These are phyloP conservation scores for Ocimum tenuiflorum DNA, from an alignment of 257 asterid species.

Conservation along the genomic window DNA sequence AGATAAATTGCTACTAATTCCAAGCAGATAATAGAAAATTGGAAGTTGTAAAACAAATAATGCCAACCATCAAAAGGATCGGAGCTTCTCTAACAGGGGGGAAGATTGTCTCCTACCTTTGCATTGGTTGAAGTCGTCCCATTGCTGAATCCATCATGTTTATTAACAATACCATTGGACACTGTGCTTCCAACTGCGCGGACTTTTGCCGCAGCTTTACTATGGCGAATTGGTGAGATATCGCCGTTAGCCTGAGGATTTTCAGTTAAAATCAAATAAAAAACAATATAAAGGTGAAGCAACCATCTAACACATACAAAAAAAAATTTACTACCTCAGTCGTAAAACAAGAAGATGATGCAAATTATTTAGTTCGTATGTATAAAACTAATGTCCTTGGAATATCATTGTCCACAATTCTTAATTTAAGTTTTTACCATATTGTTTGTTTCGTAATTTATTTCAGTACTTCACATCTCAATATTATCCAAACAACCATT, in stretches of 20 bases:
- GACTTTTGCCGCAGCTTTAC: conserved; percentile 39
- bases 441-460: background rate
- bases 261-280: conserved; percentile 23
- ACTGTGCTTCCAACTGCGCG: conserved; percentile 54
- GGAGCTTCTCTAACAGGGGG: conserved; percentile 8
- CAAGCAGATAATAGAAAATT: background rate
- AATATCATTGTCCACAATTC: background rate
- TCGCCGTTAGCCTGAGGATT: conserved; percentile 63
- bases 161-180: conserved; percentile 39
- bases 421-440: background rate
- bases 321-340: background rate
- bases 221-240: conserved; percentile 58
- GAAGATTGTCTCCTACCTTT: conserved; percentile 41
- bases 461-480: conserved; percentile 2
- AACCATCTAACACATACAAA: background rate
- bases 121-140: conserved; percentile 46
- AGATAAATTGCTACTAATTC: background rate
- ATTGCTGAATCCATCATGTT: conserved; percentile 56
- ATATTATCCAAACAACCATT: conserved; percentile 12
- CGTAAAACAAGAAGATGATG: background rate
- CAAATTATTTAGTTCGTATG: background rate
- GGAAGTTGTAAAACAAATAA: background rate
- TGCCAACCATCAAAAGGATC: background rate
- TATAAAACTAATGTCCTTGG: background rate
- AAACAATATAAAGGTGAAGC: conserved; percentile 9